A percentile compares a stretch with the other conserved stretches of the same genome.
Evolutionary conservation across 1,284 basidiomycete genomes (phyloP).

Genomic region (Blastosporella zonata): DNA sequence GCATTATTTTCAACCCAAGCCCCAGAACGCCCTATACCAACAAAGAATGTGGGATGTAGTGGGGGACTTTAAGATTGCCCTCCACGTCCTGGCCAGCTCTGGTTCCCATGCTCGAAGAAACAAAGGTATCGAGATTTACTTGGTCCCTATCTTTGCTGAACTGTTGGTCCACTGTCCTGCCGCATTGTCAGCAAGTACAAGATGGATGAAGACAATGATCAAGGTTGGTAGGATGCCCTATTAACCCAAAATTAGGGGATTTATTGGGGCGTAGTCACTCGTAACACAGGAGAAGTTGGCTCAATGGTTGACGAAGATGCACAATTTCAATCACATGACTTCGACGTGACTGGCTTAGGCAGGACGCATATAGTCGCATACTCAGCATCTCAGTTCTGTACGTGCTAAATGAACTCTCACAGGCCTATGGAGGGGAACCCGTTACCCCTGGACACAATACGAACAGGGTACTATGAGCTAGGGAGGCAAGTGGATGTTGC

Average conservation of each 20-base stretch:
- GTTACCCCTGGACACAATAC: constrained; percentile 5
- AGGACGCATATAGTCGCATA: no score
- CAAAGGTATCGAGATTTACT: constrained; percentile 1
- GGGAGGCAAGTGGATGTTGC: constrained; percentile 2
- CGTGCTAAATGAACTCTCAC: no score
- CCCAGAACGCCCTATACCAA: neutral
- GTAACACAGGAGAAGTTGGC: no score
- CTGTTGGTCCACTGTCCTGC: neutral
- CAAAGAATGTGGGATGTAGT: neutral
- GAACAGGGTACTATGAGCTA: neutral
- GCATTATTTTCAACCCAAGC: no score
- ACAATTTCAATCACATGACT: no score
- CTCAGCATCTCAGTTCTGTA: no score
- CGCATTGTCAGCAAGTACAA: constrained; percentile 1
- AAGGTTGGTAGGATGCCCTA: constrained; percentile 2
- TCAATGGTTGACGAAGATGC: no score
- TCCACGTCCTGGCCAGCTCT: neutral
- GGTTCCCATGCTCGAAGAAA: neutral
- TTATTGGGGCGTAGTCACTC: no score
- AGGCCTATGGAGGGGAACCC: neutral
- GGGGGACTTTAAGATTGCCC: neutral
- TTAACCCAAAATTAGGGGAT: neutral
- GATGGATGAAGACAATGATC: constrained; percentile 14
- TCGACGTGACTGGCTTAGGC: no score
- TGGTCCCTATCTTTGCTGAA: neutral